phyloP scores from a whole-genome alignment of 352 stramenopile species.

The Pythium myriotylum region DNA sequence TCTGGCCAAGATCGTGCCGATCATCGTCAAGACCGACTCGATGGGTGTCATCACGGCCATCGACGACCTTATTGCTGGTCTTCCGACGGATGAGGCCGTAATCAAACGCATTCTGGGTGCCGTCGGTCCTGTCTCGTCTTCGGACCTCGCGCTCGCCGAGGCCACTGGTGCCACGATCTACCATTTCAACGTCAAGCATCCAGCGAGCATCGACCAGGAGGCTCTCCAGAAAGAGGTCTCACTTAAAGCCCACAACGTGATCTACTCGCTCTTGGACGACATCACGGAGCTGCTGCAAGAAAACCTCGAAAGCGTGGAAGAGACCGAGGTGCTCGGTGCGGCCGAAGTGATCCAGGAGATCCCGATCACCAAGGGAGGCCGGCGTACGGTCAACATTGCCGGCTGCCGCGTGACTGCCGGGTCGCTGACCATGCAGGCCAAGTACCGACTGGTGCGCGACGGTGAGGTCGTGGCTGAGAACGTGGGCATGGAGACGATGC shows the following conservation, averaged over 20 bases:
- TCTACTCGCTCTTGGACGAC: constrained; percentile 90
- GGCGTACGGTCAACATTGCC: constrained; percentile 93
- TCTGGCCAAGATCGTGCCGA: constrained; percentile 93
- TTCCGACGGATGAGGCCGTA: constrained; percentile 66
- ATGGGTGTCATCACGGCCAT: constrained; percentile 96
- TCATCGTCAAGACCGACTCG: constrained; percentile 99
- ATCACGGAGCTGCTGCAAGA: constrained; percentile 80
- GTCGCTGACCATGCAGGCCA: constrained; percentile 86
- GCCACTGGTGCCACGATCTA: constrained; percentile 84
- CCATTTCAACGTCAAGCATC: constrained; percentile 88
- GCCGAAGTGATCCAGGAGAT: constrained; percentile 87
- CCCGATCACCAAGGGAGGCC: constrained; percentile 77
- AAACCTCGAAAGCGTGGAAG: constrained; percentile 62
- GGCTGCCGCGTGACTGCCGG: constrained; percentile 96
- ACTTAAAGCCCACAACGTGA: constrained; percentile 78
- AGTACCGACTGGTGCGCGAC: constrained; percentile 88
- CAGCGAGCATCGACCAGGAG: constrained; percentile 73
- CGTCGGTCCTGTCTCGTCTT: constrained; percentile 80
- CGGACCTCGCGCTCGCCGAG: constrained; percentile 83
- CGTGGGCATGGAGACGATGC: constrained; percentile 83
- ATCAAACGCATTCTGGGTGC: constrained; percentile 87
- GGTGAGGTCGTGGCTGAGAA: constrained; percentile 91
- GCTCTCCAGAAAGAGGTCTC: constrained; percentile 77
- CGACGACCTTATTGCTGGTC: constrained; percentile 75
- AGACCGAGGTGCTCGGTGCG: constrained; percentile 67